These are phyloP conservation scores for Solanum pinnatisectum DNA, from an alignment of 257 asterid species.

Conservation along the genomic window DNA sequence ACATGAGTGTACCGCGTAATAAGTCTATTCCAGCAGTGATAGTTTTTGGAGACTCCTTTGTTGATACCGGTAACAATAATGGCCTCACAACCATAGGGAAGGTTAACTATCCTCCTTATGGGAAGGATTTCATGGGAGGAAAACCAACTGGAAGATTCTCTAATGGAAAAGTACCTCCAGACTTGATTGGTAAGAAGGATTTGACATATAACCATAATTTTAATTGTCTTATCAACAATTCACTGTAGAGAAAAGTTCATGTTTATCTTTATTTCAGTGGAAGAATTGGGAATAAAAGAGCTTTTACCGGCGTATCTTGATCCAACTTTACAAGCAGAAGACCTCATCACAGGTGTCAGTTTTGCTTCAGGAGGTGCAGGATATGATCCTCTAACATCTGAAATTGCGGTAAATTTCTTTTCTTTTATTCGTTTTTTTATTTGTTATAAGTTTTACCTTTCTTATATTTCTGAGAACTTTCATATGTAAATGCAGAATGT, in stretches of 20 bases:
- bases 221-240: not conserved
- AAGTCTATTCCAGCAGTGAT: conserved; percentile 29
- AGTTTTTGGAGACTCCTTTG: conserved; percentile 55
- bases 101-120: conserved; percentile 45
- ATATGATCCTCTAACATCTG: conserved; percentile 33
- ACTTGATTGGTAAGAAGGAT: not conserved
- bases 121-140: conserved; percentile 52
- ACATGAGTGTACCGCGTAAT: conserved; percentile 6
- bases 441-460: not conserved
- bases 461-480: not conserved
- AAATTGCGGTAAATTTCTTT: conserved; percentile 4
- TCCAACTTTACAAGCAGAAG: conserved; percentile 29
- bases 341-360: conserved; percentile 49
- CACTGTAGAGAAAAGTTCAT: not conserved
- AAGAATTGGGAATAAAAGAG: conserved; percentile 31
- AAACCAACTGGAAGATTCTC: conserved; percentile 49
- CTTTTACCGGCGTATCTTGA: conserved; percentile 54
- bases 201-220: not conserved
- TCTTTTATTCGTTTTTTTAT: not conserved
- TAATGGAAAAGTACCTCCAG: conserved; percentile 57
- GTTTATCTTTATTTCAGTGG: conserved; percentile 22
- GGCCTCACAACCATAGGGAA: conserved; percentile 25
- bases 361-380: conserved; percentile 70
- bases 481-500: conserved; percentile 17
- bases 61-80: conserved; percentile 55